A percentile compares a stretch with the other conserved stretches of the same genome.
Conservation (phyloP, 2,329 filamentous ascomycete genomes). For the Neurospora crassa region DNA sequence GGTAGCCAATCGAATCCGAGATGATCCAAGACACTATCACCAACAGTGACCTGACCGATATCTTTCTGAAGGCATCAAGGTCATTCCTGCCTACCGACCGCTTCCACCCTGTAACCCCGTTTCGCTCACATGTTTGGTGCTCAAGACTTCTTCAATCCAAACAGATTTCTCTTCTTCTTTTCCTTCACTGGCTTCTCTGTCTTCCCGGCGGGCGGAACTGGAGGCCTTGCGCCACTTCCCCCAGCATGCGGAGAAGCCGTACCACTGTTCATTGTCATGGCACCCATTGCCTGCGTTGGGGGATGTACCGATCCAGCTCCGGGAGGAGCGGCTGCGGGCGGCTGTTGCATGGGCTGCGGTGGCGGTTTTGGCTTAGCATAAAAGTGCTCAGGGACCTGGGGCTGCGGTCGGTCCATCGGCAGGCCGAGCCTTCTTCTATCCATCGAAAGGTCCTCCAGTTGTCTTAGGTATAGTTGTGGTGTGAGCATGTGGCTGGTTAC, state of each 20-base stretch:
- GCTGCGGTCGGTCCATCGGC: constrained; percentile 69
- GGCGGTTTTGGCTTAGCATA: constrained; percentile 62
- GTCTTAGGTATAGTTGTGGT: constrained; percentile 71
- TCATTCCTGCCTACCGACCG: not conserved
- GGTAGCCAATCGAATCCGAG: not conserved
- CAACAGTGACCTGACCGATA: not conserved
- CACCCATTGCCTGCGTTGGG: constrained; percentile 46
- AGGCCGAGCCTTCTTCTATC: constrained; percentile 70
- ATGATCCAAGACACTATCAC: not conserved
- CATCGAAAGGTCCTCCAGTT: constrained; percentile 69
- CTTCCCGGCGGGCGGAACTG: constrained; percentile 28
- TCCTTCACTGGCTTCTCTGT: constrained; percentile 37
- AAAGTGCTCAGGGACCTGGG: constrained; percentile 75
- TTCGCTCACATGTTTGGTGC: not conserved
- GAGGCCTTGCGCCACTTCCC: constrained; percentile 10
- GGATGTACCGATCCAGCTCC: constrained; percentile 26
- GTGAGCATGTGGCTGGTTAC: constrained; percentile 89
- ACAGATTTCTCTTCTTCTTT: constrained; percentile 27
- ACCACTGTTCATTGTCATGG: constrained; percentile 38
- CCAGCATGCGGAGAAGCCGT: constrained; percentile 14
- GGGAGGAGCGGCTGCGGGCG: constrained; percentile 14
- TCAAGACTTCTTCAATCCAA: constrained; percentile 24
- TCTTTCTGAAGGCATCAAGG: not conserved
- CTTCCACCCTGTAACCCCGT: not conserved
- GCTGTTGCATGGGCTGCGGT: constrained; percentile 32